Evolutionary conservation across 805 yeast species (phyloP), one percentile per base, ranked within the genome.

Genomic region (Saccharomycopsis oosterbeekiorum): DNA sequence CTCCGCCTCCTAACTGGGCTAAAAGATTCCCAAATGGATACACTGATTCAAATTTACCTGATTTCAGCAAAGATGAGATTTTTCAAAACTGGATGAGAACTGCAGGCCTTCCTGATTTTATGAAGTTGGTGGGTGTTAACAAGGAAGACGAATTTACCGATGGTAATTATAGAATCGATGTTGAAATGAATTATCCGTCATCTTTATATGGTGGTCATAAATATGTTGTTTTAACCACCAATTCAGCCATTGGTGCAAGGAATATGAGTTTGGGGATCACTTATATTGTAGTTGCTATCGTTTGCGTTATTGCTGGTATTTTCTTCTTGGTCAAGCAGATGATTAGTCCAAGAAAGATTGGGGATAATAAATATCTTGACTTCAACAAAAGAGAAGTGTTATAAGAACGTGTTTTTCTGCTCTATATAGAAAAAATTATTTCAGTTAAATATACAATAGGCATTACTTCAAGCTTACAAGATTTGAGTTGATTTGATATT

Each of bases 71-170:
- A 9, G 84, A 89, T 89, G 82, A 79, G 62, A 85, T 84, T 63
- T 80, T 88, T 64, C 93, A 88, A 68, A 88, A 88, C 67, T 88
- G 96, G 96, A 88, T 88, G 93, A 80, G 89, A 64, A 84, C 93
- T 1, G 84, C 92, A 6, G 94, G 89, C 0, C 76, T 88, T 63
- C 80, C 92, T 17, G 75, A 77, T 21, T 86, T 86, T 70, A 80
- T 84, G 65, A 88, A 87, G 71, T 72, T 88, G 71, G 82, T 83
- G 11, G 76, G 82, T 59, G 78, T 88, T 70, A 87, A 86, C 68
- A 84, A 81, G 63, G 69, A 82, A 56, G 85, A 83, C 47, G 72
- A 73, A 1, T 71, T 88, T 64, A 69, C 72, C 12, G 75, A 76
- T 4, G 94, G 94, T 2, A 81, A 82, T 11, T 94, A 93, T 71